Evolutionary conservation across 768 basidiomycete genomes (phyloP).

Genomic region (Crucibulum laeve): DNA sequence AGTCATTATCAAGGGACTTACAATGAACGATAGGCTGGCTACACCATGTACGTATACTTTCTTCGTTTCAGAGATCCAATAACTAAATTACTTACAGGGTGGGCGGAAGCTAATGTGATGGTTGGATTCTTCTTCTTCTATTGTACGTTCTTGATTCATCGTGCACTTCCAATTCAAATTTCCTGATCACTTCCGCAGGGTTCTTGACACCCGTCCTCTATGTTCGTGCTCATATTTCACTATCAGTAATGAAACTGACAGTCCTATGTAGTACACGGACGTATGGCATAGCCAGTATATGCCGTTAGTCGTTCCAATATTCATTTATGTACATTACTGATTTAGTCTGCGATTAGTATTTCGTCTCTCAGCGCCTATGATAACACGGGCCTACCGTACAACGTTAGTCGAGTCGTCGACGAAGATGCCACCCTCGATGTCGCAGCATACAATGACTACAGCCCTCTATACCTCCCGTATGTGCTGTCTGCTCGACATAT

Average conservation of each 20-base stretch:
- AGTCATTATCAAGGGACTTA: slow-evolving; percentile 5
- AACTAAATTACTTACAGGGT: slow-evolving; percentile 39
- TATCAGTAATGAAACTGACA: background rate
- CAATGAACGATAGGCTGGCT: slow-evolving; percentile 28
- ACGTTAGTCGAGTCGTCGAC: slow-evolving; percentile 39
- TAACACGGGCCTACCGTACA: slow-evolving; percentile 45
- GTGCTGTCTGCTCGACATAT: slow-evolving; percentile 6
- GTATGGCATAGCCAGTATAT: slow-evolving; percentile 56
- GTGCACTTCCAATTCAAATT: background rate
- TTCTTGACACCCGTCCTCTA: slow-evolving; percentile 46
- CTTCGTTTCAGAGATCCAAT: slow-evolving; percentile 2
- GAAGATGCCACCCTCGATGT: slow-evolving; percentile 32
- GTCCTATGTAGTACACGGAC: slow-evolving; percentile 37
- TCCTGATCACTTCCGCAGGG: slow-evolving; percentile 29
- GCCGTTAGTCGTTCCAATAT: slow-evolving; percentile 33
- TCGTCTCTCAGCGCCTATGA: slow-evolving; percentile 54
- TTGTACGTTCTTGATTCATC: slow-evolving; percentile 33
- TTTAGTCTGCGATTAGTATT: slow-evolving; percentile 24
- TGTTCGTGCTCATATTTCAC: slow-evolving; percentile 13
- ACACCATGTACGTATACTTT: slow-evolving; percentile 37
- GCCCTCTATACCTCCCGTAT: slow-evolving; percentile 43
- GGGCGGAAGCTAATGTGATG: slow-evolving; percentile 71
- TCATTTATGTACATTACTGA: slow-evolving; percentile 15
- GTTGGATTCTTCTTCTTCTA: slow-evolving; percentile 61
- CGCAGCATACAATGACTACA: slow-evolving; percentile 42